phyloP scores from a whole-genome alignment of 1,284 basidiomycete genomes.

The Cryptococcus sp. region DNA sequence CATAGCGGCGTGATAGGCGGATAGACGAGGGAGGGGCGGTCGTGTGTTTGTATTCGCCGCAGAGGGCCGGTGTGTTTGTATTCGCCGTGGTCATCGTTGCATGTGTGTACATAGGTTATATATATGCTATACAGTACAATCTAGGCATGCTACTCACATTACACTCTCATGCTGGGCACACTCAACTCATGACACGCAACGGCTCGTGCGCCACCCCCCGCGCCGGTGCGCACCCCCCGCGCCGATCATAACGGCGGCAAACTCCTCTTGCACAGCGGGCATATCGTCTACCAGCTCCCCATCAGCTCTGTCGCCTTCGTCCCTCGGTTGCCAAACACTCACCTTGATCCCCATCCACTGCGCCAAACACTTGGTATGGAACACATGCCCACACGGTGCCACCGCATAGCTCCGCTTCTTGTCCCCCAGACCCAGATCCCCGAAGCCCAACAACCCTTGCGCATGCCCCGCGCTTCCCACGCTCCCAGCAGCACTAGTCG shows the following conservation, averaged over 20 bases:
- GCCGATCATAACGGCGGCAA: slow-evolving; percentile 12
- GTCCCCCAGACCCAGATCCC: slow-evolving; percentile 33
- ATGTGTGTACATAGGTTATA: too few species aligned
- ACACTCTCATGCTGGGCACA: too few species aligned
- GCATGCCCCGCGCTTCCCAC: slow-evolving; percentile 20
- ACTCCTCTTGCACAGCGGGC: slow-evolving; percentile 19
- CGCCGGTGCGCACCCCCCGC: too few species aligned
- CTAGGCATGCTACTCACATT: too few species aligned
- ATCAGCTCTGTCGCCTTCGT: not conserved
- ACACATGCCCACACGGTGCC: slow-evolving; percentile 83
- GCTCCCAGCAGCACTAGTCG: not conserved
- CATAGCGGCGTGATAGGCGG: not conserved
- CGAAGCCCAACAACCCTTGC: slow-evolving; percentile 8
- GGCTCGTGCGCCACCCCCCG: too few species aligned
- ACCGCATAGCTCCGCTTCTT: slow-evolving; percentile 70
- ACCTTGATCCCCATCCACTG: slow-evolving; percentile 89
- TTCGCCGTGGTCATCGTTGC: too few species aligned
- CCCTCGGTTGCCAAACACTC: slow-evolving; percentile 15
- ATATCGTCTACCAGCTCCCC: slow-evolving; percentile 12
- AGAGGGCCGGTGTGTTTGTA: too few species aligned
- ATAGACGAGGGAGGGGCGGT: not conserved
- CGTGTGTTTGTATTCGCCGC: too few species aligned
- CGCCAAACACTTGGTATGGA: slow-evolving; percentile 78
- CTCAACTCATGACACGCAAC: too few species aligned
- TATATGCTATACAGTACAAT: too few species aligned